A percentile compares a stretch with the other conserved stretches of the same genome.
Evolutionary conservation across 1,284 basidiomycete species (phyloP).

Genomic region (Tilletiaria anomala): DNA sequence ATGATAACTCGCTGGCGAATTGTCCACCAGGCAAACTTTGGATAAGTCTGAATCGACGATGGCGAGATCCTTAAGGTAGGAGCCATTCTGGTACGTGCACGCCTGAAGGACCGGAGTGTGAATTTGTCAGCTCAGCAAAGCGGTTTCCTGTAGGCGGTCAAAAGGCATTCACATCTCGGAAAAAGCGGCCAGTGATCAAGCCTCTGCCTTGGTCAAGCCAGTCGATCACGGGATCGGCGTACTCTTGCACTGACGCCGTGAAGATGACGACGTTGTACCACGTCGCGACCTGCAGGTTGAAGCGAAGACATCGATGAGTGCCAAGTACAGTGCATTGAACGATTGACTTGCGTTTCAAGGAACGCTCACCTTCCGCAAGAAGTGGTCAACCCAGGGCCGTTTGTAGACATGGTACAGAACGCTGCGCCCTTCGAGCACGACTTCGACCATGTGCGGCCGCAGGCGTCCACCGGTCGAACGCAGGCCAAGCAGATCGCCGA

Average conservation of each 20-base stretch:
- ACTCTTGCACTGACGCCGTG: conserved; percentile 96
- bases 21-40: conserved; percentile 85
- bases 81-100: conserved; percentile 80
- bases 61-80: conserved; percentile 83
- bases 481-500: conserved; percentile 27
- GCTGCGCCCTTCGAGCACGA: conserved; percentile 71
- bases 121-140: no score
- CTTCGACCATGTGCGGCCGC: conserved; percentile 84
- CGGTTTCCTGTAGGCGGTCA: background rate
- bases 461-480: conserved; percentile 40
- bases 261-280: conserved; percentile 99
- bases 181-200: conserved; percentile 71
- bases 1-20: conserved; percentile 82
- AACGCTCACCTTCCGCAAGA: conserved; percentile 19
- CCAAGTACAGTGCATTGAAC: background rate
- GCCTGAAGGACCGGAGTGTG: conserved; percentile 52
- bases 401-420: conserved; percentile 98
- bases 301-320: conserved; percentile 4
- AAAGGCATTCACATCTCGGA: conserved; percentile 59
- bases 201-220: conserved; percentile 86
- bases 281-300: conserved; percentile 58
- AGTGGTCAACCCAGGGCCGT: conserved; percentile 67
- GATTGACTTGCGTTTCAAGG: no score
- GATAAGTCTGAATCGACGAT: conserved; percentile 76
- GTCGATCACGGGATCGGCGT: conserved; percentile 98